Base-by-base conservation (phyloP, 495 filamentous ascomycete species). In the Cercophora newfieldiana region DNA sequence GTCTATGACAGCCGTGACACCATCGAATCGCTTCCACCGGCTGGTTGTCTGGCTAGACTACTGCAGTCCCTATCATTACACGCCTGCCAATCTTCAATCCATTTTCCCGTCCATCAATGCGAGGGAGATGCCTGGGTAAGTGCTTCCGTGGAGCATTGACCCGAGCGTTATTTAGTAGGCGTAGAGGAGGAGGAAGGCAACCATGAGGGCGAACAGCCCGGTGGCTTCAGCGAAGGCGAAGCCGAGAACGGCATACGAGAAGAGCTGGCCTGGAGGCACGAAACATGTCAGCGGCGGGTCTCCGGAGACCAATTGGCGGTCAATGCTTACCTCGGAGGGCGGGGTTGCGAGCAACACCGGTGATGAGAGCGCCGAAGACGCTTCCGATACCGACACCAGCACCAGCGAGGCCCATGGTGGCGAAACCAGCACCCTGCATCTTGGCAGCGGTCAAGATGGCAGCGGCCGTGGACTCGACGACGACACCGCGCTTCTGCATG, bases 171-270 rank as follows among this genome's bases (percentile, higher is more conserved):
- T 74, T 63, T 76, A 78, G 71, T 76, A 76, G 66, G 72, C 70
- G 66, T 72, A 79, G 64, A 79, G 71, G 48, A 79, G 71, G 63
- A 79, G 71, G 72, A 79, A 78, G 7, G 77, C 76, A 67, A 79
- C 71, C 77, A 79, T 79, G 66, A 79, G 72, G 44, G 77, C 76
- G 68, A 79, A 79, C 37, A 79, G 70, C 59, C 77, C 76, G 25
- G 77, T 79, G 55, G 76, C 76, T 68, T 78, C 78, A 55, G 78
- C 73, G 54, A 78, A 73, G 50, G 76, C 78, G 59, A 78, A 78
- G 28, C 76, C 76, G 64, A 78, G 64, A 67, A 78, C 68, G 69
- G 75, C 78, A 63, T 78, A 79, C 12, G 71, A 68, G 72, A 80
- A 79, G 59, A 81, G 72, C 53, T 74, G 72, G 55, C 63, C 72